A percentile compares a stretch with the other conserved stretches of the same genome.
Conservation (phyloP, 495 filamentous ascomycete species). For the Neurospora sp. region DNA sequence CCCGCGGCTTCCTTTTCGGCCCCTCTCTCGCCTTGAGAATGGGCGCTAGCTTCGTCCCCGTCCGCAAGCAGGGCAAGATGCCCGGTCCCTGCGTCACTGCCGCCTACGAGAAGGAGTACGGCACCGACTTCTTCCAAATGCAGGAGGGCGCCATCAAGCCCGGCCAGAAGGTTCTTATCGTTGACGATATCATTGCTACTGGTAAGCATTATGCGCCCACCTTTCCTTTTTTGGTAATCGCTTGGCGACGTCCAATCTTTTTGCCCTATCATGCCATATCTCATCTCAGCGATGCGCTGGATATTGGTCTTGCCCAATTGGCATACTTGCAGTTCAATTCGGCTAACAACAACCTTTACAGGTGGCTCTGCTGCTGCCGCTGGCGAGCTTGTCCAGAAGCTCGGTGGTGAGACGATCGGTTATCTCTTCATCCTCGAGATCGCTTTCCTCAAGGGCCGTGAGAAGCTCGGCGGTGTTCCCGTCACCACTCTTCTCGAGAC, state of each 20-base stretch:
- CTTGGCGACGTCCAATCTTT: background rate
- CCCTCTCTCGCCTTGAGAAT: slow-evolving; percentile 79
- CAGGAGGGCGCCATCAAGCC: slow-evolving; percentile 73
- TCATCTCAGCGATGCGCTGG: background rate
- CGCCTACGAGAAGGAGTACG: slow-evolving; percentile 90
- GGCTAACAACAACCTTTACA: slow-evolving; percentile 24
- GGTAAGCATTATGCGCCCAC: slow-evolving; percentile 46
- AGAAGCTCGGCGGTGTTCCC: slow-evolving; percentile 70
- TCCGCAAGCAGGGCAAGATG: slow-evolving; percentile 93
- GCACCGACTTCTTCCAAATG: slow-evolving; percentile 93
- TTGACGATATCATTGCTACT: slow-evolving; percentile 98
- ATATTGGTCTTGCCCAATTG: background rate
- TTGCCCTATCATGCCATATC: background rate
- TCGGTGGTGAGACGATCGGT: slow-evolving; percentile 74
- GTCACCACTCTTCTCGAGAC: slow-evolving; percentile 70
- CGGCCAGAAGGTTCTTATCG: slow-evolving; percentile 81
- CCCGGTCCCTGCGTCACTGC: slow-evolving; percentile 80
- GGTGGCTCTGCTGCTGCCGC: slow-evolving; percentile 88
- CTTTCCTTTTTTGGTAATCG: background rate
- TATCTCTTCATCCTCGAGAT: slow-evolving; percentile 96
- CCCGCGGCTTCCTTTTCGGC: slow-evolving; percentile 91
- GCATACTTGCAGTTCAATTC: slow-evolving; percentile 1
- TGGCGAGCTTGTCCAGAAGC: slow-evolving; percentile 71
- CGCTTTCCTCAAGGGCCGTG: slow-evolving; percentile 83
- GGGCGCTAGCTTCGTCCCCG: slow-evolving; percentile 83